These are phyloP conservation scores for Geranomyces variabilis DNA, from an alignment of 192 early-diverging fungal genomes.

Conservation along the genomic window DNA sequence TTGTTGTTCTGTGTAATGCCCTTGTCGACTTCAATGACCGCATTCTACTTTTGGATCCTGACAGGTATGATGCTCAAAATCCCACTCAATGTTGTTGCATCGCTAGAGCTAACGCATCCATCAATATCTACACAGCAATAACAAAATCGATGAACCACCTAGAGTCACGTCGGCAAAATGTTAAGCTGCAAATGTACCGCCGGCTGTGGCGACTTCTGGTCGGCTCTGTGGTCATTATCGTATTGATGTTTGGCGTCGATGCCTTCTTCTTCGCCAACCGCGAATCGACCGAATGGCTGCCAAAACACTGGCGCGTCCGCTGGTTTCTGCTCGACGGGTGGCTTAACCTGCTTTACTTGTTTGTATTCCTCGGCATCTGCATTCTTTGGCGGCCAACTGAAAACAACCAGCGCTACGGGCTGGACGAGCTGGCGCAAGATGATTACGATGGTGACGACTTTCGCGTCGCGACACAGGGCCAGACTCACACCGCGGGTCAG, in stretches of 20 bases:
- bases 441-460: conserved; percentile 59
- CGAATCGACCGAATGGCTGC: conserved; percentile 66
- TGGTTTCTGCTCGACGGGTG: conserved; percentile 95
- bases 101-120: too few species aligned
- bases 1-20: conserved; percentile 82
- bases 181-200: conserved; percentile 91
- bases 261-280: conserved; percentile 66
- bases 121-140: conserved; percentile 52
- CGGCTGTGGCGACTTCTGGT: conserved; percentile 75
- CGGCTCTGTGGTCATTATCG: conserved; percentile 71
- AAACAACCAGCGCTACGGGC: conserved; percentile 88
- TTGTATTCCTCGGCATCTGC: conserved; percentile 76
- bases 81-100: too few species aligned
- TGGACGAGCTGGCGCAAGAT: conserved; percentile 80
- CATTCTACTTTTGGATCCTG: conserved; percentile 95
- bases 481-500: conserved; percentile 17
- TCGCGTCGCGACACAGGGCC: not conserved
- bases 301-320: conserved; percentile 77
- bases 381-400: conserved; percentile 91
- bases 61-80: conserved; percentile 49
- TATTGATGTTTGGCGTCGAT: conserved; percentile 83
- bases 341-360: conserved; percentile 86
- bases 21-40: conserved; percentile 84
- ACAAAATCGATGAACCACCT: conserved; percentile 76
- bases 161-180: conserved; percentile 78